Evolutionary conservation across 192 early-diverging fungal species (phyloP), one percentile per base, ranked within the genome.

Genomic region (Coemansia sp.): DNA sequence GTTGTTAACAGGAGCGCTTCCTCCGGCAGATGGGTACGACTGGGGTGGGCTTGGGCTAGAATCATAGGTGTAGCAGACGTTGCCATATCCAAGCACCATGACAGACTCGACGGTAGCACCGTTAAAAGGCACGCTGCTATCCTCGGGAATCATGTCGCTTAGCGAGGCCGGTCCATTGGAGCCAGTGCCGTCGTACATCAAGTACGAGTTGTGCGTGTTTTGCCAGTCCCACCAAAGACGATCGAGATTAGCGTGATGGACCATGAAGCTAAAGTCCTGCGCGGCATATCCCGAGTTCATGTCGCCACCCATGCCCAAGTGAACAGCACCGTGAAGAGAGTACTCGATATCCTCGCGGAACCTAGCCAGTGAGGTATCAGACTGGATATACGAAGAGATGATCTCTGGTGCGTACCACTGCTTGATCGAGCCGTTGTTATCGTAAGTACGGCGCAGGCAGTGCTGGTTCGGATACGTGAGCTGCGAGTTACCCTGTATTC

Each of bases 151-250:
- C 6, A 39, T 16, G 55, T 80, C 78, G 11, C 65, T 64, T 22
- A 85, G 68, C 31, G 72, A 62, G 0, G 79, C 76, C 1, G 76
- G 64, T 27, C 72, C 67, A 40, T 71, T 71, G 8, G 66, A 50
- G 24, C 75, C 75, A 15, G 67, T 66, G 20, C 83, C 79, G 44
- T 85, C 83, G 49, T 81, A 78, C 68, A 71, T 76, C 20, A 73
- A 11, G 62, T 70, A 85, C 39, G 64, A 43, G 43, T 66, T 60
- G 58, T 83, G 72, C 1, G 40, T 58, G 74, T 76, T 81, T 66
- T 87, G 85, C 85, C 85, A 87, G 70, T 84, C 79, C 71, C 72
- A 74, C 85, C 85, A 87, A 76, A 87, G 72, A 18, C 77, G 71
- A 65, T 87, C 85, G 12, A 87, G 57, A 40, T 81, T 81, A 31